Evolutionary conservation across 306 rosid species (phyloP).

Genomic region (Prinsepia uniflora): DNA sequence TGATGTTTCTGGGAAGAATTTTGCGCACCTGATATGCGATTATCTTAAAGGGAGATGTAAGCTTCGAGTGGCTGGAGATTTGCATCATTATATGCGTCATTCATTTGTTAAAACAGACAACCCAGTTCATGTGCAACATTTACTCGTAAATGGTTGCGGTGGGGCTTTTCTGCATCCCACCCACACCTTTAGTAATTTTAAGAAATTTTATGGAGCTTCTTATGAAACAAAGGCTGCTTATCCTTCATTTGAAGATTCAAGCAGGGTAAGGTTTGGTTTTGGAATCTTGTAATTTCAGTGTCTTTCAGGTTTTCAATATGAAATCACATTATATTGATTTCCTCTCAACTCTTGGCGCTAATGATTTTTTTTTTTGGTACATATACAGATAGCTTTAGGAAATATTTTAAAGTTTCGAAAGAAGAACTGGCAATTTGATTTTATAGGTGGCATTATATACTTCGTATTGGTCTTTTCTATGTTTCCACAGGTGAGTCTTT

Average conservation of each 20-base stretch:
- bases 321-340: slow-evolving; percentile 18
- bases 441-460: slow-evolving; percentile 97
- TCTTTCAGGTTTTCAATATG: background rate
- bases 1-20: slow-evolving; percentile 78
- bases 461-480: slow-evolving; percentile 77
- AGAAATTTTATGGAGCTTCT: slow-evolving; percentile 50
- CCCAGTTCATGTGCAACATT: slow-evolving; percentile 70
- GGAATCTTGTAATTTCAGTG: slow-evolving; percentile 13
- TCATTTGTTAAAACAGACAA: slow-evolving; percentile 73
- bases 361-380: slow-evolving; percentile 16
- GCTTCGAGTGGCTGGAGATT: slow-evolving; percentile 95
- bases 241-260: slow-evolving; percentile 91
- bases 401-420: slow-evolving; percentile 90
- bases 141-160: slow-evolving; percentile 95
- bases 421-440: slow-evolving; percentile 99
- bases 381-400: slow-evolving; percentile 80
- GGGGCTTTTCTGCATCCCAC: slow-evolving; percentile 99
- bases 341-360: slow-evolving; percentile 17
- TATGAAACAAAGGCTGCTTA: slow-evolving; percentile 90
- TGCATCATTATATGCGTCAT: slow-evolving; percentile 99
- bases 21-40: slow-evolving; percentile 74
- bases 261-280: slow-evolving; percentile 56
- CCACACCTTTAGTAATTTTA: slow-evolving; percentile 80
- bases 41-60: slow-evolving; percentile 89
- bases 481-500: slow-evolving; percentile 86